Evolutionary conservation across 2,329 filamentous ascomycete genomes (phyloP).

Genomic region (Colletotrichum tabaci): DNA sequence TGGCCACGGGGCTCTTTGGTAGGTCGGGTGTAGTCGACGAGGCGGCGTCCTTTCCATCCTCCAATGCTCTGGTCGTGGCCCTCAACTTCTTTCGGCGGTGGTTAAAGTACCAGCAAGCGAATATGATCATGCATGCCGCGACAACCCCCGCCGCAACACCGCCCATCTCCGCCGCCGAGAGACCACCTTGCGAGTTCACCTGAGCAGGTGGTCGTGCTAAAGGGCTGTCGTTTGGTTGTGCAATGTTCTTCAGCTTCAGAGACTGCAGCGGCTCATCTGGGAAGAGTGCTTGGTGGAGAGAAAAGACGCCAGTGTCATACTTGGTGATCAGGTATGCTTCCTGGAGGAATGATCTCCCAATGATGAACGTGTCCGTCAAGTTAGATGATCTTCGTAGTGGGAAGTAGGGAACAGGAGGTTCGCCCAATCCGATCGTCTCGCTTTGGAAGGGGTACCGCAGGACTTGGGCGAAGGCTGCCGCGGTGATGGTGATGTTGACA

Average conservation of each 20-base stretch:
- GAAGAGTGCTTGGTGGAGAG: constrained; percentile 69
- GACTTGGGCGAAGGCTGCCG: constrained; percentile 64
- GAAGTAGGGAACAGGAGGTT: constrained; percentile 72
- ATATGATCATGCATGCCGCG: constrained; percentile 49
- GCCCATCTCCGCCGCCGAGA: constrained; percentile 59
- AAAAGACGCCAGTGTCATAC: constrained; percentile 68
- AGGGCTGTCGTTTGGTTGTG: constrained; percentile 60
- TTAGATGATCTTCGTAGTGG: constrained; percentile 71
- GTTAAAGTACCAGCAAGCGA: constrained; percentile 51
- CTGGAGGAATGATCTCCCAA: constrained; percentile 79
- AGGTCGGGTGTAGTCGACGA: constrained; percentile 53
- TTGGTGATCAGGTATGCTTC: constrained; percentile 74
- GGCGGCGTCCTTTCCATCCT: constrained; percentile 56
- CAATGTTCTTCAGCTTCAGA: constrained; percentile 59
- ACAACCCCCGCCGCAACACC: constrained; percentile 63
- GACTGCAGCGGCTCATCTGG: constrained; percentile 59
- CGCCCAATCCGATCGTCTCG: constrained; percentile 59
- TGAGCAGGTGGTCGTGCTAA: constrained; percentile 54
- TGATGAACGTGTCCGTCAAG: constrained; percentile 64
- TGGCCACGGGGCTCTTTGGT: constrained; percentile 54
- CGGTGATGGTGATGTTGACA: constrained; percentile 69
- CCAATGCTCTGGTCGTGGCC: constrained; percentile 39
- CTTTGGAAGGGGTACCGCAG: constrained; percentile 66
- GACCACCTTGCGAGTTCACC: constrained; percentile 42
- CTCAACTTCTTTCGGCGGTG: constrained; percentile 53